phyloP scores from a whole-genome alignment of 2,329 filamentous ascomycete genomes.

The Fonsecaea erecta region DNA sequence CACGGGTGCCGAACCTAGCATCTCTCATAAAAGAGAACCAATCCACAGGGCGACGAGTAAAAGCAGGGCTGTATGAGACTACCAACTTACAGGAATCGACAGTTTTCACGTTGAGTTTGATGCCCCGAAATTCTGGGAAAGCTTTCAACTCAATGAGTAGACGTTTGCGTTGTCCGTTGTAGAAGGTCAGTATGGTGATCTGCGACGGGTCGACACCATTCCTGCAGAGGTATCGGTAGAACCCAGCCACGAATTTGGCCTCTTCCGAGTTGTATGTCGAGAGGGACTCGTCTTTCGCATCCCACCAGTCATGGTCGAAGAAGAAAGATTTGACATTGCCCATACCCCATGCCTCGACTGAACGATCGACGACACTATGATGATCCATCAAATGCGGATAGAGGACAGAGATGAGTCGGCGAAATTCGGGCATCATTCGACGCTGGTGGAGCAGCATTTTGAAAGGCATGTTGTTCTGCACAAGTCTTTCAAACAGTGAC shows the following conservation, averaged over 20 bases:
- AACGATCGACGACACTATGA: slow-evolving; percentile 57
- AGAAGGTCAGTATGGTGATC: slow-evolving; percentile 85
- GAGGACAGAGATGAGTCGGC: slow-evolving; percentile 65
- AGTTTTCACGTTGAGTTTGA: slow-evolving; percentile 68
- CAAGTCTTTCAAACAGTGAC: slow-evolving; percentile 79
- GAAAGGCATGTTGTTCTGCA: slow-evolving; percentile 68
- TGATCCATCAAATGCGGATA: slow-evolving; percentile 66
- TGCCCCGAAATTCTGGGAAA: slow-evolving; percentile 48
- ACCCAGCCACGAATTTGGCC: slow-evolving; percentile 74
- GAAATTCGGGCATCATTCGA: slow-evolving; percentile 72
- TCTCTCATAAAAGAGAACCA: background rate
- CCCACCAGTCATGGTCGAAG: slow-evolving; percentile 68
- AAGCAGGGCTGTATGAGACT: background rate
- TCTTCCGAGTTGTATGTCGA: slow-evolving; percentile 74
- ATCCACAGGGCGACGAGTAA: background rate
- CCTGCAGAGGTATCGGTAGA: slow-evolving; percentile 72
- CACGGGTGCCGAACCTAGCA: background rate
- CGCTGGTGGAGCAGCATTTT: slow-evolving; percentile 71
- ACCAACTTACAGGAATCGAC: slow-evolving; percentile 70
- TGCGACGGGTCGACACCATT: slow-evolving; percentile 65
- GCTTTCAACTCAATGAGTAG: slow-evolving; percentile 57
- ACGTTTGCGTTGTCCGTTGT: slow-evolving; percentile 77
- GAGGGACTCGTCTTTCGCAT: slow-evolving; percentile 65
- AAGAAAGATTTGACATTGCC: slow-evolving; percentile 64
- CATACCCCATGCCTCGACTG: slow-evolving; percentile 57